These are phyloP conservation scores for Peribolospora baueri DNA, from an alignment of 768 basidiomycete species.

Conservation along the genomic window DNA sequence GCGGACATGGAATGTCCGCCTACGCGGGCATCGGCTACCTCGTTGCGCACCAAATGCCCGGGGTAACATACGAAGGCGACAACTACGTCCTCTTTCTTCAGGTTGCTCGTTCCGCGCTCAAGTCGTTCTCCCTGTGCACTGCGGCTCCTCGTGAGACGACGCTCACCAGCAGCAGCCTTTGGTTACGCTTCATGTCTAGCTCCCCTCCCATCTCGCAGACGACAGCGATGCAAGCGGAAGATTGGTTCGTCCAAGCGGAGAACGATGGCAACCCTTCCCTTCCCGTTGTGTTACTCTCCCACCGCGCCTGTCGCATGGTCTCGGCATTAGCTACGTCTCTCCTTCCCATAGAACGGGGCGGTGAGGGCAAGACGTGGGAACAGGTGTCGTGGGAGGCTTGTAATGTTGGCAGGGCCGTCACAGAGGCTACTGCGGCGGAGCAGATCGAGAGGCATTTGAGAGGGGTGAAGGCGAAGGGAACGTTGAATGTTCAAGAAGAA, in stretches of 20 bases:
- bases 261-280: neutral
- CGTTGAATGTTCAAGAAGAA: slow-evolving; percentile 11
- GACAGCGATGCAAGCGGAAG: slow-evolving; percentile 12
- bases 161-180: no score
- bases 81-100: slow-evolving; percentile 54
- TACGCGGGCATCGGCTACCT: slow-evolving; percentile 37
- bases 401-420: slow-evolving; percentile 36
- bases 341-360: slow-evolving; percentile 41
- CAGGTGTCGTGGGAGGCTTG: slow-evolving; percentile 34
- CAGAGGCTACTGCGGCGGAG: slow-evolving; percentile 41
- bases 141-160: no score
- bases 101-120: slow-evolving; percentile 45
- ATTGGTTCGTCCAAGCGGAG: neutral
- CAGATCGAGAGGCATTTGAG: slow-evolving; percentile 25
- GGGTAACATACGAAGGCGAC: slow-evolving; percentile 50
- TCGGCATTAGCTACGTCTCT: slow-evolving; percentile 11
- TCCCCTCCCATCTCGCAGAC: slow-evolving; percentile 18
- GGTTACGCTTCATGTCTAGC: no score
- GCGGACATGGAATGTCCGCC: slow-evolving; percentile 51
- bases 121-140: slow-evolving; percentile 22
- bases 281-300: neutral
- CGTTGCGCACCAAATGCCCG: slow-evolving; percentile 20
- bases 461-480: slow-evolving; percentile 21
- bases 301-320: neutral
- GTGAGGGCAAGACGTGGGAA: slow-evolving; percentile 18